These are phyloP conservation scores for Mortierella sp. DNA, from an alignment of 371 early-diverging fungal genomes.

Conservation along the genomic window DNA sequence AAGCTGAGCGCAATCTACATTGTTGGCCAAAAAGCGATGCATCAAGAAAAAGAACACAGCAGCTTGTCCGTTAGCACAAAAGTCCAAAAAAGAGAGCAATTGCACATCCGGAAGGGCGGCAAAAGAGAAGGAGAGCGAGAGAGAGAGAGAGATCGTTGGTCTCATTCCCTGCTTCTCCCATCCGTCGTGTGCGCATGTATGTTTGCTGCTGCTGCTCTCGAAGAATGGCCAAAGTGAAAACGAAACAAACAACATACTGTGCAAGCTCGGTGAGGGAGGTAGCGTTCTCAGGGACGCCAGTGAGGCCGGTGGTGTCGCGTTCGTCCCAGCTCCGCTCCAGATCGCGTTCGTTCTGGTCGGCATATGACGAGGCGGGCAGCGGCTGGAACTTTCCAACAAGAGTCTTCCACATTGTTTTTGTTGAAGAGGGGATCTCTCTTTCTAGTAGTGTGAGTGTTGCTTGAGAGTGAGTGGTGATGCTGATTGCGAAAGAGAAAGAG, in stretches of 20 bases:
- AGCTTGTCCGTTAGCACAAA: constrained; percentile 1
- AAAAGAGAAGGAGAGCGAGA: too few relatives aligned
- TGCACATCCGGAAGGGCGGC: background rate
- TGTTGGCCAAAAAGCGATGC: background rate
- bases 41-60: background rate
- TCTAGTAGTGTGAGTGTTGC: background rate
- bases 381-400: constrained; percentile 59
- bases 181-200: too few relatives aligned
- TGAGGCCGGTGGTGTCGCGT: constrained; percentile 49
- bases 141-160: background rate
- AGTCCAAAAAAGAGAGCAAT: constrained; percentile 12
- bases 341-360: constrained; percentile 49
- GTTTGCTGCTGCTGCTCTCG: background rate
- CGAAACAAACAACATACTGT: constrained; percentile 28
- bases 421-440: background rate
- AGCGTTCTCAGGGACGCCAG: constrained; percentile 43
- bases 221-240: background rate
- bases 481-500: background rate
- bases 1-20: constrained; percentile 41
- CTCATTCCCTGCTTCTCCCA: background rate
- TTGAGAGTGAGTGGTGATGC: background rate
- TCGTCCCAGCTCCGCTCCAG: constrained; percentile 54
- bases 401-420: constrained; percentile 52
- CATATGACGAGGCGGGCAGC: constrained; percentile 41
- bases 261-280: constrained; percentile 41